phyloP scores from a whole-genome alignment of 805 yeast genomes.

The Candida ortonii region DNA sequence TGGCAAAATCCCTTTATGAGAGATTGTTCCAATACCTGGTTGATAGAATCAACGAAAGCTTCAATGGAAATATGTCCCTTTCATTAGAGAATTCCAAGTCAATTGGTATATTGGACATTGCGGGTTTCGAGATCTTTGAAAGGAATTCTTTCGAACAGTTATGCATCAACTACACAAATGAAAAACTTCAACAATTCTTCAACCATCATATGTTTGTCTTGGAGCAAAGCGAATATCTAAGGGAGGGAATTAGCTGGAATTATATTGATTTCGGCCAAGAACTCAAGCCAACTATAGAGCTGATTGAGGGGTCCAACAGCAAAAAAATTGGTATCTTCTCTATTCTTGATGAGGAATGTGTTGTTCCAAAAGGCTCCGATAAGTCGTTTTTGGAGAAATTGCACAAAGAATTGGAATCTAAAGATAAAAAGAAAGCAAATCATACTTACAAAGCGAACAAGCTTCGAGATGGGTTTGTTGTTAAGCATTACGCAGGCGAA shows the following conservation, averaged over 20 bases:
- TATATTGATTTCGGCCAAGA: constrained; percentile 94
- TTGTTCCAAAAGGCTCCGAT: constrained; percentile 88
- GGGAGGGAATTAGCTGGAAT: constrained; percentile 61
- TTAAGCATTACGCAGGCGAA: constrained; percentile 92
- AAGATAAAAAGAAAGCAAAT: constrained; percentile 24
- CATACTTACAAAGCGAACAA: constrained; percentile 68
- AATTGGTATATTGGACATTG: constrained; percentile 59
- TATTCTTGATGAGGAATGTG: constrained; percentile 89
- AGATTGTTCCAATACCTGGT: constrained; percentile 77
- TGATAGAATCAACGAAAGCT: constrained; percentile 65
- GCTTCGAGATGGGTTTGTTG: constrained; percentile 70
- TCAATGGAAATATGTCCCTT: constrained; percentile 30
- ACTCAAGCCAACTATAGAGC: constrained; percentile 88
- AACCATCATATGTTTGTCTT: constrained; percentile 60
- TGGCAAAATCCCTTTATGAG: constrained; percentile 85
- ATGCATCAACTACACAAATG: constrained; percentile 60
- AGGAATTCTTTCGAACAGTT: constrained; percentile 58
- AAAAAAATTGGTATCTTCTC: constrained; percentile 75
- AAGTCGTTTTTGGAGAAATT: constrained; percentile 78
- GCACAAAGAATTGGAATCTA: constrained; percentile 57
- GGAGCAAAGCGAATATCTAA: constrained; percentile 57
- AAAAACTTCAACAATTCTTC: constrained; percentile 58
- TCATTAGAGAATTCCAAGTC: constrained; percentile 36
- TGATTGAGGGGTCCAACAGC: constrained; percentile 68
- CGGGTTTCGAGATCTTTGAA: constrained; percentile 60